These are phyloP conservation scores for Botrytis galanthina DNA, from an alignment of 2,329 filamentous ascomycete genomes.

Conservation along the genomic window DNA sequence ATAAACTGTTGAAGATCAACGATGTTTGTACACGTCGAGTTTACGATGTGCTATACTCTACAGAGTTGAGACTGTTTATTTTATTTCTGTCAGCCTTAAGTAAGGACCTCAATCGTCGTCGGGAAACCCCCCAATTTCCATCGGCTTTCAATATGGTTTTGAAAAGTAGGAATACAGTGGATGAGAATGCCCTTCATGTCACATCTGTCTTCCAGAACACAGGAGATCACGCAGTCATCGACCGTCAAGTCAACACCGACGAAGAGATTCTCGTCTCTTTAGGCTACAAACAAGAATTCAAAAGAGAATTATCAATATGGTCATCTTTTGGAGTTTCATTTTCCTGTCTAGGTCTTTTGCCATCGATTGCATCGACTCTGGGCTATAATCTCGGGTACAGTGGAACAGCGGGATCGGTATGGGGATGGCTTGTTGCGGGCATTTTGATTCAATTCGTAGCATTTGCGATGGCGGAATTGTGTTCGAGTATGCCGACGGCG, in stretches of 20 bases:
- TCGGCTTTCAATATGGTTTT: background rate
- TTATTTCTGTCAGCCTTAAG: background rate
- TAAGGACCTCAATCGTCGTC: background rate
- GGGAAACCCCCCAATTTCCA: background rate
- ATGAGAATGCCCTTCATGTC: conserved; percentile 18
- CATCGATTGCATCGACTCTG: conserved; percentile 42
- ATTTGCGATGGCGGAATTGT: conserved; percentile 60
- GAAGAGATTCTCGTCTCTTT: conserved; percentile 27
- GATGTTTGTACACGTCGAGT: background rate
- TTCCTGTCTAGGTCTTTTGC: conserved; percentile 40
- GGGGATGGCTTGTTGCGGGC: conserved; percentile 67
- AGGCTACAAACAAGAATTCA: conserved; percentile 39
- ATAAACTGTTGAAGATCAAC: background rate
- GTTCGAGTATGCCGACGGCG: conserved; percentile 61
- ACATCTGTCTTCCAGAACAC: conserved; percentile 22
- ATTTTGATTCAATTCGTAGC: conserved; percentile 62
- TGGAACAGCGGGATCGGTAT: conserved; percentile 44
- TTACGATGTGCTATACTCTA: background rate
- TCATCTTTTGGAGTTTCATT: conserved; percentile 41
- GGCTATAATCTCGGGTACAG: conserved; percentile 40
- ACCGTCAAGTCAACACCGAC: conserved; percentile 22
- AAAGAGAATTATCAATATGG: conserved; percentile 36
- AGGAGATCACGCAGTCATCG: conserved; percentile 21
- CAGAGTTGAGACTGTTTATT: background rate
- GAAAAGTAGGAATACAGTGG: conserved; percentile 6